phyloP scores from a whole-genome alignment of 805 yeast species.

The Soucietia sequanensis region DNA sequence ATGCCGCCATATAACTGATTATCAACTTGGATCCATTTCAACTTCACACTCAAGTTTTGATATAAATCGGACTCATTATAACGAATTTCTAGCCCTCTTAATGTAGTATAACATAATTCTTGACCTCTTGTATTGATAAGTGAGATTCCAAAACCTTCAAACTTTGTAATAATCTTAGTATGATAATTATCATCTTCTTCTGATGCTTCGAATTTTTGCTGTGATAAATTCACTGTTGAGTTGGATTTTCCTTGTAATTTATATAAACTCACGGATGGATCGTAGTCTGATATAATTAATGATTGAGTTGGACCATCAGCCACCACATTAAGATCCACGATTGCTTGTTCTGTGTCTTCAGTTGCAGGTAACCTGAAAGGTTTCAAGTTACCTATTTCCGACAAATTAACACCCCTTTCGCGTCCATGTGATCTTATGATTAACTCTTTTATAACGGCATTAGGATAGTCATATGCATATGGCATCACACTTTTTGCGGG shows the following conservation, averaged over 20 bases:
- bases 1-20: constrained; percentile 87
- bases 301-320: constrained; percentile 97
- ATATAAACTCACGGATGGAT: constrained; percentile 73
- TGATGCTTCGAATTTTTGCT: constrained; percentile 53
- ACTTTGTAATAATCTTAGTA: constrained; percentile 55
- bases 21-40: constrained; percentile 95
- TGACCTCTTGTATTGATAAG: constrained; percentile 66
- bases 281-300: constrained; percentile 78
- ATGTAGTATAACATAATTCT: constrained; percentile 81
- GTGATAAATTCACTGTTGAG: constrained; percentile 30
- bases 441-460: constrained; percentile 80
- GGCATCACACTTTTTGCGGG: constrained; percentile 96
- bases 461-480: constrained; percentile 96
- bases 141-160: constrained; percentile 88
- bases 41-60: constrained; percentile 73
- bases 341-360: constrained; percentile 36
- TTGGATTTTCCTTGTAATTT: constrained; percentile 42
- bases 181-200: constrained; percentile 54
- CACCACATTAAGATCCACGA: constrained; percentile 85
- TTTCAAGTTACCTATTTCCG: constrained; percentile 87
- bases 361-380: constrained; percentile 75
- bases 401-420: constrained; percentile 77
- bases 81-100: constrained; percentile 76
- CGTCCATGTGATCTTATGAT: constrained; percentile 68
- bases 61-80: constrained; percentile 83